Conservation (phyloP, 345 rosid species). For the Odontarrhena argentea region DNA sequence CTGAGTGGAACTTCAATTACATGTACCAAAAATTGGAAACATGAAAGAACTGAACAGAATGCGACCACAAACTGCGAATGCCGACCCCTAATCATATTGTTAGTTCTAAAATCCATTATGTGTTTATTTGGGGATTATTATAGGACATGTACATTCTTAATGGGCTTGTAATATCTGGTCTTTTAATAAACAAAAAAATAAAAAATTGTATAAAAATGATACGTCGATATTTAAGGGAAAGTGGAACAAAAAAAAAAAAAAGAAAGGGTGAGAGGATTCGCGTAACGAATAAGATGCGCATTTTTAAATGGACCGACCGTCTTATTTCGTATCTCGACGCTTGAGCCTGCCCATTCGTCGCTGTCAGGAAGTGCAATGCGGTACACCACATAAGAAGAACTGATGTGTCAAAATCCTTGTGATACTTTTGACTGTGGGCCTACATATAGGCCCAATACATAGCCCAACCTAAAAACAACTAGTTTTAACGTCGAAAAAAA, state of each 20-base stretch:
- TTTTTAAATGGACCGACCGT: conserved; percentile 4
- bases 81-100: too few relatives aligned
- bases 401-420: neutral
- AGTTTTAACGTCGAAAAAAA: conserved; percentile 5
- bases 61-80: too few relatives aligned
- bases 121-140: too few relatives aligned
- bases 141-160: too few relatives aligned
- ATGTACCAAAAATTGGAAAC: too few relatives aligned
- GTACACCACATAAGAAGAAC: neutral
- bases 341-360: neutral
- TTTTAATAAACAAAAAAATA: too few relatives aligned
- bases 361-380: neutral
- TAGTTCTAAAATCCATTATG: too few relatives aligned
- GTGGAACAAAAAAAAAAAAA: neutral
- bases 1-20: too few relatives aligned
- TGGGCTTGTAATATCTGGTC: too few relatives aligned
- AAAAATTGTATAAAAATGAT: neutral
- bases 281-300: conserved; percentile 3
- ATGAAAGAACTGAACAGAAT: too few relatives aligned
- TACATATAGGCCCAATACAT: neutral
- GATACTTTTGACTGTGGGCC: neutral
- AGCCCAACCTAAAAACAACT: conserved; percentile 13
- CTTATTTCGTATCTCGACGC: neutral
- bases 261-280: neutral
- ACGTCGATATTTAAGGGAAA: neutral